Evolutionary conservation across 2,329 filamentous ascomycete genomes (phyloP).

Genomic region (Verticillium zaregamsianum): DNA sequence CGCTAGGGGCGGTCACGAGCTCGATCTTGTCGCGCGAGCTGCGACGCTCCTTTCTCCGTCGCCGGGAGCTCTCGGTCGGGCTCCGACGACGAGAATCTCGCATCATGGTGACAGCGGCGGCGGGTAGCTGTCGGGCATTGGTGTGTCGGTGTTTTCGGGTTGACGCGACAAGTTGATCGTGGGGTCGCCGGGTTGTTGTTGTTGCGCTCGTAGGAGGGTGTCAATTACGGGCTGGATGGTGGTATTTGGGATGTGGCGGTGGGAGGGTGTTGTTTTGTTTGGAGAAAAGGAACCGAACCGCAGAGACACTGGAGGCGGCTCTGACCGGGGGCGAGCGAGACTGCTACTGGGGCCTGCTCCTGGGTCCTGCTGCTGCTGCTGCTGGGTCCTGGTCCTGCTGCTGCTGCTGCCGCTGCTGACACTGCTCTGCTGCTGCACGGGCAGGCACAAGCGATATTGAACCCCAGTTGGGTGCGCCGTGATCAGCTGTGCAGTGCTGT

Average conservation of each 20-base stretch:
- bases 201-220: not conserved
- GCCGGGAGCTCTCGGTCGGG: conserved; percentile 46
- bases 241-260: conserved; percentile 6
- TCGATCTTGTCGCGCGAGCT: conserved; percentile 10
- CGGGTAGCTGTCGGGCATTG: conserved; percentile 9
- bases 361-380: not conserved
- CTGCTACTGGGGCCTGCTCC: not conserved
- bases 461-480: not conserved
- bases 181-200: not conserved
- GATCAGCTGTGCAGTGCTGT: not conserved
- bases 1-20: conserved; percentile 1
- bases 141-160: not conserved
- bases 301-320: not conserved
- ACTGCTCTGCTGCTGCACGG: not conserved
- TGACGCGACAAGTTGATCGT: not conserved
- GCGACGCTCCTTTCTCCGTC: conserved; percentile 30
- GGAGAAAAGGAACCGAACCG: not conserved
- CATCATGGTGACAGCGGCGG: conserved; percentile 40
- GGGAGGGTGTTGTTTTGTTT: conserved; percentile 14
- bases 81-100: conserved; percentile 52
- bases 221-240: not conserved
- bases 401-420: not conserved
- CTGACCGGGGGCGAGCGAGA: not conserved
- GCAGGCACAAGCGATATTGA: not conserved
- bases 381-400: not conserved